A percentile compares a stretch with the other conserved stretches of the same genome.
Evolutionary conservation across 2,329 filamentous ascomycete genomes (phyloP).

Genomic region (Ophiostoma ulmi): DNA sequence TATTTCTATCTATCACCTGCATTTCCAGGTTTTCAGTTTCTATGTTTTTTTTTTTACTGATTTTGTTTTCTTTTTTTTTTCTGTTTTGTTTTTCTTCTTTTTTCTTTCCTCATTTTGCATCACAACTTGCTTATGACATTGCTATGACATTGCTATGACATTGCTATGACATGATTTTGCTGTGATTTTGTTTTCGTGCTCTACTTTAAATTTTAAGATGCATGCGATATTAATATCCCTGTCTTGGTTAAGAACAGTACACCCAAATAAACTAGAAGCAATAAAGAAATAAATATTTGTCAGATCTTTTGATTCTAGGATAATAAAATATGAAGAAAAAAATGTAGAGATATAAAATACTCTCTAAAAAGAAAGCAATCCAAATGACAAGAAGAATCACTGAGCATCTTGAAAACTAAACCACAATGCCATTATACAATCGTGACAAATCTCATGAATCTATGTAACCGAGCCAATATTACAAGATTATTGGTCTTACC

Average conservation of each 20-base stretch:
- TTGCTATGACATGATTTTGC: neutral
- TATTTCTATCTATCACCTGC: neutral
- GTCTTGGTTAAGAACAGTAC: neutral
- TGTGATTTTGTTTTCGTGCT: neutral
- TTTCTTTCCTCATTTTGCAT: neutral
- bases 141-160: neutral
- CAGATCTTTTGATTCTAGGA: neutral
- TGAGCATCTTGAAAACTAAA: neutral
- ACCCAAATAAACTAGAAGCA: neutral
- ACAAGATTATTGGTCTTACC: neutral
- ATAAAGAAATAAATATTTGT: neutral
- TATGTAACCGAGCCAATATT: neutral
- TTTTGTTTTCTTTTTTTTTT: neutral
- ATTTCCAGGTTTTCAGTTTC: too few species aligned
- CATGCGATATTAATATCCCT: neutral
- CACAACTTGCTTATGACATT: neutral
- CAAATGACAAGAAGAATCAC: neutral
- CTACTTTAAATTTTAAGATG: slow-evolving; percentile 1
- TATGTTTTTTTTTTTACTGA: neutral
- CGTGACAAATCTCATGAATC: neutral
- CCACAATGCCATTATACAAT: neutral
- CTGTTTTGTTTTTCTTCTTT: neutral
- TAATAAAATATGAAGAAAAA: neutral
- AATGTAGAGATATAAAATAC: neutral
- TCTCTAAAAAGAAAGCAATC: neutral